Conservation (phyloP, 768 basidiomycete species). For the Lactarius quietus region DNA sequence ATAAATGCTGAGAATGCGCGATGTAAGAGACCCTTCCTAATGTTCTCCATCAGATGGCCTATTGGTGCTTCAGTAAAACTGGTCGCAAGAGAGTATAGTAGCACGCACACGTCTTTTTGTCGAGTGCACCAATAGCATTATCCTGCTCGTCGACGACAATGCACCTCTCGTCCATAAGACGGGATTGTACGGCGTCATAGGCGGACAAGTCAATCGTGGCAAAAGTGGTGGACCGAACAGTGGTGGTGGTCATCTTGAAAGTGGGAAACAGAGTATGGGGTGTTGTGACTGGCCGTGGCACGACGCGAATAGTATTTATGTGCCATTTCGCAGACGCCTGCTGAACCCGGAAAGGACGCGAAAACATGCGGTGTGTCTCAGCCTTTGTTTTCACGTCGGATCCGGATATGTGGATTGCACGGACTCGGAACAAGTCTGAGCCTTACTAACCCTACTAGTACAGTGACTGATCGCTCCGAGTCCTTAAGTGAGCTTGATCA, state of each 20-base stretch:
- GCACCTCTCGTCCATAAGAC: conserved; percentile 94
- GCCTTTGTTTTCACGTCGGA: neutral
- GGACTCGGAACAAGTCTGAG: conserved; percentile 8
- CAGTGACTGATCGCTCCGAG: neutral
- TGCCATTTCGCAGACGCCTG: neutral
- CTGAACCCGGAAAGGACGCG: neutral
- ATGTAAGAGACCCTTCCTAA: conserved; percentile 89
- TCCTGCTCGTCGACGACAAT: conserved; percentile 91
- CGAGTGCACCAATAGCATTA: conserved; percentile 75
- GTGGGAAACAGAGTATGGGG: neutral
- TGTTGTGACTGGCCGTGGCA: neutral
- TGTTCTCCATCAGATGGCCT: conserved; percentile 99
- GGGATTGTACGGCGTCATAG: conserved; percentile 91
- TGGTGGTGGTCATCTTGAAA: conserved; percentile 38
- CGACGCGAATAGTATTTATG: conserved; percentile 19
- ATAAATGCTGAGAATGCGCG: conserved; percentile 98
- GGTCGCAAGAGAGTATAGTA: conserved; percentile 2
- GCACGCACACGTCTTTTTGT: conserved; percentile 91
- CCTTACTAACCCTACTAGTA: neutral
- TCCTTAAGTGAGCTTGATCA: conserved; percentile 38
- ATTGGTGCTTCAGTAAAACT: conserved; percentile 13
- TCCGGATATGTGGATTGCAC: conserved; percentile 3
- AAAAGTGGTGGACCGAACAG: conserved; percentile 34
- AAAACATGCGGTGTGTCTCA: neutral
- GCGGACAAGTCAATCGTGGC: conserved; percentile 71